These are phyloP conservation scores for Hyphopichia buzzinii DNA, from an alignment of 1,139 yeast genomes.

Conservation along the genomic window DNA sequence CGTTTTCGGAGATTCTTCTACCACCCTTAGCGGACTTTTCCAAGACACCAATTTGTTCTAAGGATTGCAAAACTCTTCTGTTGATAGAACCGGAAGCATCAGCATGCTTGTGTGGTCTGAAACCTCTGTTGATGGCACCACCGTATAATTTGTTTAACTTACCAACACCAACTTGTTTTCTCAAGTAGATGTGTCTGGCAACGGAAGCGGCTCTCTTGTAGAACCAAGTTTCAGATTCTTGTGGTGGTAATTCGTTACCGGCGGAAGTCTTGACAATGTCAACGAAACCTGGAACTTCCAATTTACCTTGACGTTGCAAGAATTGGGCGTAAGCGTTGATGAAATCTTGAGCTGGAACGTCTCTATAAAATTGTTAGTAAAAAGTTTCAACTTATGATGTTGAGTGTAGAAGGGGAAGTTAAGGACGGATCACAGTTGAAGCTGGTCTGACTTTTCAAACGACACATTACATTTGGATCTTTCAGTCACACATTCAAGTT, in stretches of 20 bases:
- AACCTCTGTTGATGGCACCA: constrained; percentile 99
- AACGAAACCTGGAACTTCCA: constrained; percentile 99
- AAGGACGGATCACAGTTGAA: no score
- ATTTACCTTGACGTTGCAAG: constrained; percentile 99
- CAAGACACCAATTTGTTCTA: constrained; percentile 96
- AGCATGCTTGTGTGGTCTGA: constrained; percentile 97
- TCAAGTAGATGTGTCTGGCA: constrained; percentile 99
- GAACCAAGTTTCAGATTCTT: constrained; percentile 99
- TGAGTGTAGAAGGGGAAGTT: no score
- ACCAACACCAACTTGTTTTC: constrained; percentile 99
- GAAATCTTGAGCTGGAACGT: constrained; percentile 99
- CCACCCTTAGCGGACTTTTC: constrained; percentile 98
- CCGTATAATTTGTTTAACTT: constrained; percentile 99
- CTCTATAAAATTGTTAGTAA: constrained; percentile 58
- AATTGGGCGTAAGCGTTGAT: constrained; percentile 99
- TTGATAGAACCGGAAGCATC: constrained; percentile 99
- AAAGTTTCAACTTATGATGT: constrained; percentile 13
- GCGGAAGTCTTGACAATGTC: constrained; percentile 99
- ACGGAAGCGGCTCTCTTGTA: constrained; percentile 99
- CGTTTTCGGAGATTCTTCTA: constrained; percentile 99
- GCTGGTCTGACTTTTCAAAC: no score
- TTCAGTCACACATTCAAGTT: no score
- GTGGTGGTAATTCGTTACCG: constrained; percentile 99
- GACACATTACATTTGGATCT: no score
- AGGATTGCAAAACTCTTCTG: constrained; percentile 98